Evolutionary conservation across 2,329 filamentous ascomycete genomes (phyloP).

Genomic region (Neoascochyta sp.): DNA sequence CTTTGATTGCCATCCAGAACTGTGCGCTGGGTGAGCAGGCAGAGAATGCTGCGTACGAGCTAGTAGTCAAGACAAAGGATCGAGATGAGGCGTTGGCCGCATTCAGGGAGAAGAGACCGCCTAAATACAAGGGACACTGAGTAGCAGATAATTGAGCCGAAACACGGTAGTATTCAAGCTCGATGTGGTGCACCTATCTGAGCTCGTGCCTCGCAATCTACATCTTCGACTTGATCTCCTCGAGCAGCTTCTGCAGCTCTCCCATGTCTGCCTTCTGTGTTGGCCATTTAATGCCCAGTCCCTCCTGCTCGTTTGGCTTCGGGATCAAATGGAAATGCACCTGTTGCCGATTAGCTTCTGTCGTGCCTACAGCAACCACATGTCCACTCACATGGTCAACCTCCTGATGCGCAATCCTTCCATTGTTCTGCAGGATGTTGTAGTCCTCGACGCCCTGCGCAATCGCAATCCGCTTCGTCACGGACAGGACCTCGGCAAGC

Average conservation of each 20-base stretch:
- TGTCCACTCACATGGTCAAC: slow-evolving; percentile 73
- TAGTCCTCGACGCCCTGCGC: slow-evolving; percentile 76
- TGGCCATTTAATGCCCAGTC: slow-evolving; percentile 78
- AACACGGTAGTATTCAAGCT: too few relatives aligned
- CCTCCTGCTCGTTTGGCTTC: slow-evolving; percentile 81
- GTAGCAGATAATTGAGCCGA: neutral
- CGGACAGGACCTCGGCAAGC: slow-evolving; percentile 75
- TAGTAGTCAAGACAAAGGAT: slow-evolving; percentile 80
- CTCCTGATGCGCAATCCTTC: slow-evolving; percentile 81
- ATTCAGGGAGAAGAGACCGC: slow-evolving; percentile 73
- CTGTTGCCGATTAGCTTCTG: slow-evolving; percentile 40
- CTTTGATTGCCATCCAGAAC: slow-evolving; percentile 70
- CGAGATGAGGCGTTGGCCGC: slow-evolving; percentile 82
- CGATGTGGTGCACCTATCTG: too few relatives aligned
- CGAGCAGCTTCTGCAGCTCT: slow-evolving; percentile 70
- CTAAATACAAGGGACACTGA: slow-evolving; percentile 58
- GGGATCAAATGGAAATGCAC: slow-evolving; percentile 98
- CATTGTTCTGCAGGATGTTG: slow-evolving; percentile 97
- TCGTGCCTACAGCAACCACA: neutral
- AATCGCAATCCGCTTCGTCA: slow-evolving; percentile 80
- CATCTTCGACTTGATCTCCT: slow-evolving; percentile 88
- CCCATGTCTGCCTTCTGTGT: slow-evolving; percentile 73
- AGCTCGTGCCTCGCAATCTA: too few relatives aligned
- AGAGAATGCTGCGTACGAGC: slow-evolving; percentile 85
- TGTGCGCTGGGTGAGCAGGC: slow-evolving; percentile 63